These are phyloP conservation scores for Solanum pimpinellifolium DNA, from an alignment of 257 asterid species.

Conservation along the genomic window DNA sequence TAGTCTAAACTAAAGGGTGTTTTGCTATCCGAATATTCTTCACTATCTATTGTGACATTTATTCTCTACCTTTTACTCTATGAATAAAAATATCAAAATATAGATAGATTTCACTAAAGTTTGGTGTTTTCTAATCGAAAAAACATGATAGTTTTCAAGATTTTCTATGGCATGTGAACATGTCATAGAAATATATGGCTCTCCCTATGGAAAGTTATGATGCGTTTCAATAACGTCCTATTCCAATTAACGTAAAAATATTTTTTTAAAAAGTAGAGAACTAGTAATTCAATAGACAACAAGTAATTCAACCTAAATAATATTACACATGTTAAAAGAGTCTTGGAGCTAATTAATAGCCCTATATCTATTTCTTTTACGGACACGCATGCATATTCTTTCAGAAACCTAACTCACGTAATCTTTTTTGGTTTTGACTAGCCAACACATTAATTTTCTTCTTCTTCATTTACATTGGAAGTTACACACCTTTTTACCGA, in stretches of 20 bases:
- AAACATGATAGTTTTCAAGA: background rate
- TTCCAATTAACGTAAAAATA: background rate
- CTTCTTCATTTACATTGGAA: background rate
- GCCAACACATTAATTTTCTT: background rate
- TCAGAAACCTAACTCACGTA: background rate
- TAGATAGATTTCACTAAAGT: background rate
- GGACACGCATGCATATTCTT: background rate
- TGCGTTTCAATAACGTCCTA: background rate
- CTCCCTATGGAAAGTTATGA: background rate
- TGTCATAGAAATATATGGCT: too few species aligned
- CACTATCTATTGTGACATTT: background rate
- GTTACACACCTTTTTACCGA: background rate
- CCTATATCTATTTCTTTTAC: background rate
- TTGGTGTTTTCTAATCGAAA: background rate
- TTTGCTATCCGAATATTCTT: background rate
- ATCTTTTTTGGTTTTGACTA: background rate
- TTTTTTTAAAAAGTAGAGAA: background rate
- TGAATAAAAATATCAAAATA: background rate
- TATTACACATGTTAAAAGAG: background rate
- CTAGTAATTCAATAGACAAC: rapidly evolving
- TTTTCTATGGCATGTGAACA: background rate
- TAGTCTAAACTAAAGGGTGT: background rate
- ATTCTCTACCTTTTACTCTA: background rate
- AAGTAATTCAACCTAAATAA: background rate
- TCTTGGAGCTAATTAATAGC: background rate